A percentile compares a stretch with the other conserved stretches of the same genome.
These are phyloP conservation scores for Laguncularia racemosa DNA, from an alignment of 345 rosid genomes.

Conservation along the genomic window DNA sequence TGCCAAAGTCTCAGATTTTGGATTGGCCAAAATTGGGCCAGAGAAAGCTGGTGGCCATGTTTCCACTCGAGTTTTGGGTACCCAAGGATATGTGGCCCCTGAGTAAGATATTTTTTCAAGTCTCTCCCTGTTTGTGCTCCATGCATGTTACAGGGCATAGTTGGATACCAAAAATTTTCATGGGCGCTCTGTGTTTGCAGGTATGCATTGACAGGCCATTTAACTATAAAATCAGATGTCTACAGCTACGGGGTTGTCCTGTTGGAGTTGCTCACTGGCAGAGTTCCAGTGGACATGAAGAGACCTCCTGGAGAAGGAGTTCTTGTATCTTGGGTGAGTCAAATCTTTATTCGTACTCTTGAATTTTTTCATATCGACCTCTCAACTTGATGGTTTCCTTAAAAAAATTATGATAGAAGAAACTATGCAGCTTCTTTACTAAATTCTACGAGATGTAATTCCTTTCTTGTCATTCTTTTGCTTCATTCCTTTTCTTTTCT, in stretches of 20 bases:
- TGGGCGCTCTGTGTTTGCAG: constrained; percentile 21
- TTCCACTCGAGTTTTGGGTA: constrained; percentile 65
- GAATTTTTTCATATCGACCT: neutral
- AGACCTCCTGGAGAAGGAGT: constrained; percentile 80
- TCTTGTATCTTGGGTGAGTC: constrained; percentile 74
- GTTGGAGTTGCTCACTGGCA: constrained; percentile 80
- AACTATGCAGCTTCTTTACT: neutral
- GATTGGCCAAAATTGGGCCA: constrained; percentile 68
- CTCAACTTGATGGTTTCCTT: no score
- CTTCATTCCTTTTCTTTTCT: neutral
- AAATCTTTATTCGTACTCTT: constrained; percentile 3
- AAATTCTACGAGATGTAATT: neutral
- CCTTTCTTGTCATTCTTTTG: neutral
- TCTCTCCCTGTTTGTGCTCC: neutral
- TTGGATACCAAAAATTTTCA: neutral
- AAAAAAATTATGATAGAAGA: no score
- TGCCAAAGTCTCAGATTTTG: constrained; percentile 77
- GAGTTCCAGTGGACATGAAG: constrained; percentile 82
- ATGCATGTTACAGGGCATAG: neutral
- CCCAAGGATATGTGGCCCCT: constrained; percentile 79
- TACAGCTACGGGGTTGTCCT: constrained; percentile 90
- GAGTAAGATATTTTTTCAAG: constrained; percentile 33
- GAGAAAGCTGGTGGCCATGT: constrained; percentile 75
- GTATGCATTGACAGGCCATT: constrained; percentile 90
- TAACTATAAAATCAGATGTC: constrained; percentile 93